phyloP scores from a whole-genome alignment of 164 flowering plant species.

The Piper betle region DNA sequence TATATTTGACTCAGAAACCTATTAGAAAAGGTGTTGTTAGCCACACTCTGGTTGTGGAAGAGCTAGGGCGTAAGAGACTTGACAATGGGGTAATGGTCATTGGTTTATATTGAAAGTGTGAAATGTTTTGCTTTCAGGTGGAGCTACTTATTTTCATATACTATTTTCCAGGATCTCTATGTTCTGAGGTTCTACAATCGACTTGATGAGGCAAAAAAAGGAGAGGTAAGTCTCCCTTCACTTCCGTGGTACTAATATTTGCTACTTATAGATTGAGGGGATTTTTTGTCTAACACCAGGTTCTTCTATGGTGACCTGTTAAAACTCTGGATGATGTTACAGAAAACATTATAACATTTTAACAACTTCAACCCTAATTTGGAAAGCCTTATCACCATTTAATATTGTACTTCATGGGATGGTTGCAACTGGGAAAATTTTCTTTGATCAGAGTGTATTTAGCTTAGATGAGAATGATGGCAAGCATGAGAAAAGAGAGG shows the following conservation, averaged over 20 bases:
- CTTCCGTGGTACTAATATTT: background rate
- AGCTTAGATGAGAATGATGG: too few species aligned
- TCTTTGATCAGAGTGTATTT: too few species aligned
- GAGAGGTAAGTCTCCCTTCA: constrained; percentile 56
- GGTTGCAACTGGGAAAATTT: too few species aligned
- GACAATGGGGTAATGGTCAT: constrained; percentile 44
- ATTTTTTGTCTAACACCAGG: background rate
- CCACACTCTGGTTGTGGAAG: constrained; percentile 78
- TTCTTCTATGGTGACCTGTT: too few species aligned
- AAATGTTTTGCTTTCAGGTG: background rate
- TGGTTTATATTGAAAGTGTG: too few species aligned
- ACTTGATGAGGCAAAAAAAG: constrained; percentile 77
- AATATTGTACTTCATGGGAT: too few species aligned
- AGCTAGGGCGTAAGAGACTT: constrained; percentile 66
- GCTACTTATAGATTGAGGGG: too few species aligned
- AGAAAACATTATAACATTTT: too few species aligned
- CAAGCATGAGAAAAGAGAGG: too few species aligned
- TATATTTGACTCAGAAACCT: constrained; percentile 55
- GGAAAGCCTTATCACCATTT: too few species aligned
- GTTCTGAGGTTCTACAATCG: constrained; percentile 70
- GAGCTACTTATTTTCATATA: background rate
- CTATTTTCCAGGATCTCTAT: constrained; percentile 49
- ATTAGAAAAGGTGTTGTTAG: constrained; percentile 76
- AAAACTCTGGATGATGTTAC: too few species aligned
- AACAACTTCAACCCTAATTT: too few species aligned